Conservation (phyloP, 75 land plant species). For the Ceratopteris richardii region DNA sequence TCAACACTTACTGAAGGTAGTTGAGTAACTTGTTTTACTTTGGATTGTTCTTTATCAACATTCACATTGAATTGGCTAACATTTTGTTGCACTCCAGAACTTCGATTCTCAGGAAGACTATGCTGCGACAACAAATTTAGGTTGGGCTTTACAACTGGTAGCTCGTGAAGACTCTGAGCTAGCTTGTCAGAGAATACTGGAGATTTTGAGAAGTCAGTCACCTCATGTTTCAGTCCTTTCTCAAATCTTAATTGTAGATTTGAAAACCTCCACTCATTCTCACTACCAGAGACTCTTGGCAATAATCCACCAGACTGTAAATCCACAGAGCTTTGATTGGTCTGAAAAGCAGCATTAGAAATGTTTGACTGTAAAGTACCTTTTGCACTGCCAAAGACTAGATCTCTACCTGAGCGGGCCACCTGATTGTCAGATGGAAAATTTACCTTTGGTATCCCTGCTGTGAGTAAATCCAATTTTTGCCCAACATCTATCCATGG, state of each 20-base stretch:
- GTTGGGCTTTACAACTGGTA: slow-evolving; percentile 1
- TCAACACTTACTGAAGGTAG: slow-evolving; percentile 12
- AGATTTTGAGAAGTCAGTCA: background rate
- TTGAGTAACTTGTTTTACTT: slow-evolving; percentile 8
- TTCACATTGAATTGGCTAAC: slow-evolving; percentile 1
- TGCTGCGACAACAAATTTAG: background rate
- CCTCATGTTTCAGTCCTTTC: background rate
- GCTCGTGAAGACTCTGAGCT: background rate
- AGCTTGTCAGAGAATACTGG: background rate
- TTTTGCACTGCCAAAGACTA: background rate
- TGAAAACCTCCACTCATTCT: slow-evolving; percentile 2
- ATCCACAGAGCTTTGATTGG: background rate
- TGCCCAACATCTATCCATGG: background rate
- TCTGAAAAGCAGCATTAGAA: background rate
- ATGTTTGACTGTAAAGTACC: background rate
- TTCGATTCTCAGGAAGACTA: background rate
- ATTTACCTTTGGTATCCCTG: background rate
- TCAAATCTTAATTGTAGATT: slow-evolving; percentile 3
- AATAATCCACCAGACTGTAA: background rate
- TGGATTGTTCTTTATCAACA: slow-evolving; percentile 1
- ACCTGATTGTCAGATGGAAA: background rate
- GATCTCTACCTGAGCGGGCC: background rate
- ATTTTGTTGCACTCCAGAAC: background rate
- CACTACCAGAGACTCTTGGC: background rate
- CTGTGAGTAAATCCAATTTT: background rate